phyloP scores from a whole-genome alignment of 1,284 basidiomycete species.

The Anthracocystis walkeri region DNA sequence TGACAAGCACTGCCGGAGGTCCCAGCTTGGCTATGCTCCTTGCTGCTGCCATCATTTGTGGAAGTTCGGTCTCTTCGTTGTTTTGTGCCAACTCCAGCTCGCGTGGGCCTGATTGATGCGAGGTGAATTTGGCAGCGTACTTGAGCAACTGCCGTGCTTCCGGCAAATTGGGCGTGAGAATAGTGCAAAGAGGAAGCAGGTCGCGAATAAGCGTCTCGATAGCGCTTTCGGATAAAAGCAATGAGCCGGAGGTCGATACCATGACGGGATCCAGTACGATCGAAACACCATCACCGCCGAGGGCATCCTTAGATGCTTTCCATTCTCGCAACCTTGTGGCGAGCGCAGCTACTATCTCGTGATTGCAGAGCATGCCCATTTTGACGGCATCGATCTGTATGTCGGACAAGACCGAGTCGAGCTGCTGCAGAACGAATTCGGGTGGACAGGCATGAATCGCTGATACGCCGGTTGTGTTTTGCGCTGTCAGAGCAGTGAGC shows the following conservation, averaged over 20 bases:
- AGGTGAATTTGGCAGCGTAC: slow-evolving; percentile 46
- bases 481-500: slow-evolving; percentile 88
- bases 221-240: slow-evolving; percentile 79
- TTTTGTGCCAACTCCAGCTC: slow-evolving; percentile 30
- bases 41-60: slow-evolving; percentile 72
- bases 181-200: slow-evolving; percentile 79
- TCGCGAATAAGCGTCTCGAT: slow-evolving; percentile 75
- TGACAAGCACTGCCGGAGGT: slow-evolving; percentile 79
- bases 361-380: slow-evolving; percentile 83
- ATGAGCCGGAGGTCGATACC: slow-evolving; percentile 90
- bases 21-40: slow-evolving; percentile 74
- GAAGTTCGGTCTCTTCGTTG: slow-evolving; percentile 27
- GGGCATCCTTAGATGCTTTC: slow-evolving; percentile 11
- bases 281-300: slow-evolving; percentile 32
- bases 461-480: slow-evolving; percentile 87
- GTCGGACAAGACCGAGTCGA: slow-evolving; percentile 81
- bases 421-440: slow-evolving; percentile 72
- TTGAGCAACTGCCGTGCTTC: slow-evolving; percentile 80
- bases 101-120: slow-evolving; percentile 20
- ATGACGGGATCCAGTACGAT: slow-evolving; percentile 78
- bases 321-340: slow-evolving; percentile 47
- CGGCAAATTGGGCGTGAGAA: slow-evolving; percentile 88
- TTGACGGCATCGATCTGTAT: slow-evolving; percentile 83
- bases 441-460: slow-evolving; percentile 70
- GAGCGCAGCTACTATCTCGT: slow-evolving; percentile 70